Conservation (phyloP, 345 rosid genomes). For the Lepidium didymum region DNA sequence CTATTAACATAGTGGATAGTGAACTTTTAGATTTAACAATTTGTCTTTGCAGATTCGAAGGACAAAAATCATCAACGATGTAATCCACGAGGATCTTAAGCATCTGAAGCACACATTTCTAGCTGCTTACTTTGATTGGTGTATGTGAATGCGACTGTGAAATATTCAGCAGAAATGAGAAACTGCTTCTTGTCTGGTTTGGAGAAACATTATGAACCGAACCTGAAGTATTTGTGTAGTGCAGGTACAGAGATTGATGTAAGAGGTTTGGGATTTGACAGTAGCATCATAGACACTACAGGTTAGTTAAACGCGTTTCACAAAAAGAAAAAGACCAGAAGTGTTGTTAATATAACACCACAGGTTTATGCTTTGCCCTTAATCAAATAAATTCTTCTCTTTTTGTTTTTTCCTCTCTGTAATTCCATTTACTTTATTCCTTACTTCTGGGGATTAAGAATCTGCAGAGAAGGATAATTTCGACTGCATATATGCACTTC, state of each 20-base stretch:
- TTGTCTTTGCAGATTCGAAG: background rate
- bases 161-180: background rate
- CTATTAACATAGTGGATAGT: background rate
- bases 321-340: background rate
- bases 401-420: background rate
- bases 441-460: constrained; percentile 9
- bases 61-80: constrained; percentile 7
- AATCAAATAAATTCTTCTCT: background rate
- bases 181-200: background rate
- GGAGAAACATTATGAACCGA: background rate
- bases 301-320: constrained; percentile 7
- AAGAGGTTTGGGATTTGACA: background rate
- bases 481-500: background rate
- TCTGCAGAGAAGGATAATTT: background rate
- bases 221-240: background rate
- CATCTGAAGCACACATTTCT: background rate
- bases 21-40: background rate
- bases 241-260: background rate
- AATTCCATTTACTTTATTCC: constrained; percentile 4
- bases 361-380: constrained; percentile 21
- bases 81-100: background rate
- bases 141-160: background rate
- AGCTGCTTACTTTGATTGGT: background rate
- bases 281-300: background rate
- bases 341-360: constrained; percentile 6